These are phyloP conservation scores for Dothideomycetidae sp. DNA, from an alignment of 2,329 filamentous ascomycete species.

Conservation along the genomic window DNA sequence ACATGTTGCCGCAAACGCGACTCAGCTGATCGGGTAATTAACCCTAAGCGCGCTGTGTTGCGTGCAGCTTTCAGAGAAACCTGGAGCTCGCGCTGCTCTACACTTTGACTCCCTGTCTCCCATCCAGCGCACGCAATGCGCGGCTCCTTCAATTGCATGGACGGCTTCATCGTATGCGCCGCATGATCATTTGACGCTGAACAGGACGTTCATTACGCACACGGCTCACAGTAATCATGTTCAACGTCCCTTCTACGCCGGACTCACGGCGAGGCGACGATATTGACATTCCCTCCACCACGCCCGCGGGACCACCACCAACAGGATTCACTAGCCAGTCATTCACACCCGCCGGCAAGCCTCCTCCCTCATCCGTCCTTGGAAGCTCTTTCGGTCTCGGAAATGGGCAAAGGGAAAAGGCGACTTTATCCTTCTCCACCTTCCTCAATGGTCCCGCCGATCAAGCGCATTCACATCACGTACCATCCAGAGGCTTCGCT, in stretches of 20 bases:
- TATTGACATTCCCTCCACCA: constrained; percentile 20
- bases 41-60: too few species aligned
- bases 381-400: constrained; percentile 20
- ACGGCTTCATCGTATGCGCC: too few species aligned
- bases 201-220: too few species aligned
- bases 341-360: constrained; percentile 23
- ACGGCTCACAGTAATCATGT: too few species aligned
- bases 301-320: constrained; percentile 23
- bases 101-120: too few species aligned
- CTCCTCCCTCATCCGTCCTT: constrained; percentile 23
- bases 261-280: constrained; percentile 10
- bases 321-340: constrained; percentile 20
- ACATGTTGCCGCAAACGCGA: too few species aligned
- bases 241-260: constrained; percentile 12
- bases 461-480: constrained; percentile 1
- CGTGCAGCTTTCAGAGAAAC: too few species aligned
- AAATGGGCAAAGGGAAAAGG: constrained; percentile 6
- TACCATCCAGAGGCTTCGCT: constrained; percentile 16
- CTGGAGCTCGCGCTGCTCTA: too few species aligned
- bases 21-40: too few species aligned
- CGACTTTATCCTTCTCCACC: constrained; percentile 6
- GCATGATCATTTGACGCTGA: too few species aligned
- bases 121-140: too few species aligned
- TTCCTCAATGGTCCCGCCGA: constrained; percentile 6
- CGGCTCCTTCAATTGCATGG: too few species aligned